Evolutionary conservation across 192 early-diverging fungal genomes (phyloP).

Genomic region (Martensiomyces pterosporus): DNA sequence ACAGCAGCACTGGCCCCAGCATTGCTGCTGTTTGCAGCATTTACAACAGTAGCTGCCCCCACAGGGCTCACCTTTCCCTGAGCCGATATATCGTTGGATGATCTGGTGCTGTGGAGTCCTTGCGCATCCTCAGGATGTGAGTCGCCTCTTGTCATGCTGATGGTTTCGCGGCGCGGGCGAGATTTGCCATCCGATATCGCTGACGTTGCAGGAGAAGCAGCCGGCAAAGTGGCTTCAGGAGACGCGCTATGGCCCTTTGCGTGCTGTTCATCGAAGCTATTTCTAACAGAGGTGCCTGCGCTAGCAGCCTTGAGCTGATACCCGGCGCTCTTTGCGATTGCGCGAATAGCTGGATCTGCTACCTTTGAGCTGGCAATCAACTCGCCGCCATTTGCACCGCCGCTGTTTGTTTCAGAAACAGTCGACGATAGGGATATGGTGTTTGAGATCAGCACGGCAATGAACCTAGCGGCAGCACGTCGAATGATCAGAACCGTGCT

Average conservation of each 20-base stretch:
- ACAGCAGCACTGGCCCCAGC: neutral
- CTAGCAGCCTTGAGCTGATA: neutral
- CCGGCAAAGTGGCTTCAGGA: neutral
- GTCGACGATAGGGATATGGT: neutral
- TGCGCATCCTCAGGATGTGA: too few species aligned
- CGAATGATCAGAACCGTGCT: conserved; percentile 30
- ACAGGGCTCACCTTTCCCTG: too few species aligned
- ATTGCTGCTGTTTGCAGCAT: too few species aligned
- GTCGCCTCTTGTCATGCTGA: too few species aligned
- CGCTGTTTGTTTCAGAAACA: neutral
- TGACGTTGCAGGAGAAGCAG: too few species aligned
- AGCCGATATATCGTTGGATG: neutral
- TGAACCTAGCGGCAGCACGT: conserved; percentile 18
- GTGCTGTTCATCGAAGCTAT: neutral
- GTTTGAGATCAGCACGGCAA: conserved; percentile 24
- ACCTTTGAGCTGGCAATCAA: too few species aligned
- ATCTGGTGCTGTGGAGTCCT: neutral
- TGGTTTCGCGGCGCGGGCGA: neutral
- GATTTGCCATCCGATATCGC: too few species aligned
- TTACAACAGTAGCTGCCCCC: too few species aligned
- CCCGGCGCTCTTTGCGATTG: neutral
- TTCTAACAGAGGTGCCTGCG: neutral
- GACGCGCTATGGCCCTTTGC: neutral
- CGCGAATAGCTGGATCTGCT: neutral
- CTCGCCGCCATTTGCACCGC: neutral